Evolutionary conservation across 495 filamentous ascomycete genomes (phyloP), one percentile per base, ranked within the genome.

Genomic region (Penicillium lagena): DNA sequence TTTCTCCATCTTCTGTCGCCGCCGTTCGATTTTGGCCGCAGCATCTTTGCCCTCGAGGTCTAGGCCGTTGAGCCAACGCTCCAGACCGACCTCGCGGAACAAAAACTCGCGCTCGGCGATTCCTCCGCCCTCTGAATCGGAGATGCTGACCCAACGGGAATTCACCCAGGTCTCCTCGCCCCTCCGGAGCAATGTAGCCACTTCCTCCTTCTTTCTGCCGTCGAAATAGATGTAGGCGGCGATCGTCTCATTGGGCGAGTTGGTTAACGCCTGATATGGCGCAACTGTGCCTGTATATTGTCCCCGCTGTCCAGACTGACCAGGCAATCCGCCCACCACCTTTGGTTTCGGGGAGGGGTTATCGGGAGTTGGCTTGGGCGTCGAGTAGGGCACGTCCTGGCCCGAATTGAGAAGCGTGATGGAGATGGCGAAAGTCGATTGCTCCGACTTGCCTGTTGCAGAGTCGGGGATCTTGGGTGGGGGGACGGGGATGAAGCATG

Each of bases 151-250:
- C 93, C 93, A 99, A 59, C 93, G 74, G 9, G 90, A 96, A 52
- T 96, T 96, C 17, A 99, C 95, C 93, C 93, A 99, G 0, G 93
- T 99, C 65, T 99, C 93, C 51, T 96, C 93, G 35, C 94, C 94
- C 13, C 90, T 81, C 43, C 93, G 77, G 30, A 99, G 73, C 35
- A 99, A 68, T 29, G 93, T 99, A 43, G 93, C 93, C 12, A 97
- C 95, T 62, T 99, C 93, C 55, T 99, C 93, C 66, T 99, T 97
- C 28, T 80, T 76, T 39, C 94, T 75, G 10, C 93, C 93, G 63
- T 99, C 93, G 56, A 99, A 99, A 70, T 97, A 97, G 45, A 99
- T 96, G 58, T 99, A 99, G 10, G 93, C 93, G 12, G 93, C 93
- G 42, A 99, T 88, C 2, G 94, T 96, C 66, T 97, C 93, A 58